Conservation (phyloP, 2,329 filamentous ascomycete genomes). For the Tothia fuscella region DNA sequence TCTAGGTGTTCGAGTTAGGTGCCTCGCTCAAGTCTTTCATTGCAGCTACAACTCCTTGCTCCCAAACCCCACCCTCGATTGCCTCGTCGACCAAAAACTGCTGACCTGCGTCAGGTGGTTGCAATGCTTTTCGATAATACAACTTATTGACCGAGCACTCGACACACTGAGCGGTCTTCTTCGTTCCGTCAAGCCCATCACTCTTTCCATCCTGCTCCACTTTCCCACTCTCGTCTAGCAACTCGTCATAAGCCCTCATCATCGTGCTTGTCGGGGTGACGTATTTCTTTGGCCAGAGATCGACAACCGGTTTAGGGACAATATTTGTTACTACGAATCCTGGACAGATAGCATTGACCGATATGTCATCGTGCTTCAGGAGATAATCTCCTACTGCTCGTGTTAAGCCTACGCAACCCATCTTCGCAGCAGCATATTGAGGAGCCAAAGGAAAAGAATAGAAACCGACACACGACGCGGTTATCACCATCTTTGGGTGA, state of each 20-base stretch:
- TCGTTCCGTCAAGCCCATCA: background rate
- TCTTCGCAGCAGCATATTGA: slow-evolving; percentile 13
- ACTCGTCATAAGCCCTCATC: slow-evolving; percentile 21
- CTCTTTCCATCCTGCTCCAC: slow-evolving; percentile 1
- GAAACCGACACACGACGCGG: slow-evolving; percentile 1
- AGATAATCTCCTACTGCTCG: slow-evolving; percentile 12
- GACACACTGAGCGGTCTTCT: slow-evolving; percentile 1
- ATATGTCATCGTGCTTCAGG: slow-evolving; percentile 18
- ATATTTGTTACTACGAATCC: slow-evolving; percentile 24
- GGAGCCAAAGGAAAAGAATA: slow-evolving; percentile 1
- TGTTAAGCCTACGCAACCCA: slow-evolving; percentile 21
- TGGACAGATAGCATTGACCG: slow-evolving; percentile 25
- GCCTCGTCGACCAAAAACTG: background rate
- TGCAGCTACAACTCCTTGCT: too few species aligned
- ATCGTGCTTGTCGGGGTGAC: slow-evolving; percentile 26
- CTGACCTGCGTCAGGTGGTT: background rate
- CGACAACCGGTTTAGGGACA: slow-evolving; percentile 18
- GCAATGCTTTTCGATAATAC: background rate
- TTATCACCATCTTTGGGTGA: slow-evolving; percentile 3
- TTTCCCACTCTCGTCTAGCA: background rate
- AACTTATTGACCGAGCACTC: background rate
- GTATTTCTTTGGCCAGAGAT: slow-evolving; percentile 21
- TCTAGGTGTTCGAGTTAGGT: too few species aligned
- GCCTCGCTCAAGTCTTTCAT: too few species aligned
- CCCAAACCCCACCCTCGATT: slow-evolving; percentile 3